Percentiles rank a stretch among this genome's conserved stretches.
phyloP scores from a whole-genome alignment of 495 filamentous ascomycete genomes.

The Hyaloscypha finlandica region DNA sequence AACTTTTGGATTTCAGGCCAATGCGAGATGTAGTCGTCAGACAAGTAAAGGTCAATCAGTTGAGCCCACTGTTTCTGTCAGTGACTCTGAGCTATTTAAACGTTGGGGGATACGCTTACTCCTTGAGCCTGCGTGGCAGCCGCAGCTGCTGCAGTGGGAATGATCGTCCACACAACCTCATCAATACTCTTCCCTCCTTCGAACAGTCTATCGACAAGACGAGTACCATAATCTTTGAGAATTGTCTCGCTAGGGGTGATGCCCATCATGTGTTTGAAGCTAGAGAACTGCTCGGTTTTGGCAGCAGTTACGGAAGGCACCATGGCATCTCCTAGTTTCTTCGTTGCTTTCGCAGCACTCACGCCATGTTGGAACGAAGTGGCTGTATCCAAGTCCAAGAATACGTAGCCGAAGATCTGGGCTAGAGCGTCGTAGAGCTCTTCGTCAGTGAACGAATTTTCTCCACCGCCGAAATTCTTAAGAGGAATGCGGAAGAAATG shows the following conservation, averaged over 20 bases:
- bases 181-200: conserved; percentile 62
- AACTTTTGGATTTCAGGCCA: conserved; percentile 59
- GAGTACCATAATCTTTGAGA: conserved; percentile 65
- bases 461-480: conserved; percentile 38
- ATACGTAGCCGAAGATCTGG: conserved; percentile 57
- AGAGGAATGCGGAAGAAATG: conserved; percentile 72
- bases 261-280: conserved; percentile 38
- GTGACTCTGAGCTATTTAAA: too few relatives aligned
- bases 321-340: conserved; percentile 60
- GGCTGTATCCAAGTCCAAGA: conserved; percentile 49
- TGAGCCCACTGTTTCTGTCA: conserved; percentile 37
- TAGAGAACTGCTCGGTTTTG: conserved; percentile 47
- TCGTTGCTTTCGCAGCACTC: conserved; percentile 60
- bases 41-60: conserved; percentile 76
- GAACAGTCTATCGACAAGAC: conserved; percentile 66
- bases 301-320: conserved; percentile 66
- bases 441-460: conserved; percentile 61
- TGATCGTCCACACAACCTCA: conserved; percentile 61
- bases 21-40: conserved; percentile 50
- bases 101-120: background rate
- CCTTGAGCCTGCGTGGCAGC: conserved; percentile 73
- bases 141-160: conserved; percentile 43
- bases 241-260: conserved; percentile 51
- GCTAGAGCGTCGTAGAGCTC: conserved; percentile 75
- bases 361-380: conserved; percentile 58